Conservation (phyloP, 306 rosid genomes). For the Cicer cuneatum region DNA sequence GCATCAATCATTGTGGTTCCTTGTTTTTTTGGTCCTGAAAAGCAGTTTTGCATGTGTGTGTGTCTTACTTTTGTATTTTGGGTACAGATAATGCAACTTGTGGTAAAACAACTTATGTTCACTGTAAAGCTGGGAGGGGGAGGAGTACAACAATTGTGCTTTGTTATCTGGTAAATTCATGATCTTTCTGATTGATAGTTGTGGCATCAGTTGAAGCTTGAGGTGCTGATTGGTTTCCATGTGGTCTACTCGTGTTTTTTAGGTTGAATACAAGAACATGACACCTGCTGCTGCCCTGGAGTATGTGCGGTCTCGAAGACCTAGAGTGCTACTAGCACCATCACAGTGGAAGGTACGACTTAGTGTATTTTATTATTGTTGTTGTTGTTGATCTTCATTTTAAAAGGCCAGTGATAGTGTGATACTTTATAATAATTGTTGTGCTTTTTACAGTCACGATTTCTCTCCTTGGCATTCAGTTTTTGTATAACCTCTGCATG, state of each 20-base stretch:
- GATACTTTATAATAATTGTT: neutral
- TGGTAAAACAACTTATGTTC: constrained; percentile 91
- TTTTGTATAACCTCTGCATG: constrained; percentile 32
- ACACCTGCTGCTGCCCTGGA: constrained; percentile 84
- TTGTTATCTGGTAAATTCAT: constrained; percentile 81
- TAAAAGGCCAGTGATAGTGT: neutral
- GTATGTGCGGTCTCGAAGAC: constrained; percentile 86
- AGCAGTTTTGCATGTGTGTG: neutral
- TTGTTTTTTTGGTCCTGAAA: constrained; percentile 5
- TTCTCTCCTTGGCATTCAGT: constrained; percentile 22
- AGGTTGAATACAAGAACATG: constrained; percentile 91
- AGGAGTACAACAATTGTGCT: constrained; percentile 98
- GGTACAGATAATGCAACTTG: constrained; percentile 63
- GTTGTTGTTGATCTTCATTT: neutral
- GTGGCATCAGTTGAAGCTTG: constrained; percentile 23
- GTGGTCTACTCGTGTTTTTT: constrained; percentile 40
- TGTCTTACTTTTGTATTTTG: constrained; percentile 21
- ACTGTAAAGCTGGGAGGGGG: constrained; percentile 98
- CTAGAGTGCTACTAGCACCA: constrained; percentile 90
- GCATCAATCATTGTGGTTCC: constrained; percentile 23
- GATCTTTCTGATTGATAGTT: constrained; percentile 16
- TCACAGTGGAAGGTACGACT: constrained; percentile 84
- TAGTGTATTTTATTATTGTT: neutral
- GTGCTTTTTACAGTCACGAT: constrained; percentile 6
- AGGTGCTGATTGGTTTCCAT: constrained; percentile 1